These are phyloP conservation scores for Monilinia laxa DNA, from an alignment of 2,329 filamentous ascomycete species.

Conservation along the genomic window DNA sequence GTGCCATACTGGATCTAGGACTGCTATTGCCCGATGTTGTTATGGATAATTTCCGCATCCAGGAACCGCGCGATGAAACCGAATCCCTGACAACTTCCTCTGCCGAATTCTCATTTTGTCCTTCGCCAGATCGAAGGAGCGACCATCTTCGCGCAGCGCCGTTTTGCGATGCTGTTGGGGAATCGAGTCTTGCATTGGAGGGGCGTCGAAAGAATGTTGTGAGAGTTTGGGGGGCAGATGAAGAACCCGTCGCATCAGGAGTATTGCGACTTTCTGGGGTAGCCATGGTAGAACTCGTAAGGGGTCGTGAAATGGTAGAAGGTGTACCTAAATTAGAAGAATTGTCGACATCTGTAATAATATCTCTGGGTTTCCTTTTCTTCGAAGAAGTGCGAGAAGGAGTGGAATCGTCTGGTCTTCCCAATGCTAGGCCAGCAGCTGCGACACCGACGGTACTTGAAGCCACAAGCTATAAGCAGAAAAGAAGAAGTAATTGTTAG, in stretches of 20 bases:
- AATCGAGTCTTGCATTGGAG: slow-evolving; percentile 31
- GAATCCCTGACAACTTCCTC: slow-evolving; percentile 49
- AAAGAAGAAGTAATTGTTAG: slow-evolving; percentile 25
- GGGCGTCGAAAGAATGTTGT: slow-evolving; percentile 24
- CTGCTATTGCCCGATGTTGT: slow-evolving; percentile 65
- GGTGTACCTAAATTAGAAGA: slow-evolving; percentile 29
- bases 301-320: slow-evolving; percentile 35
- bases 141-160: slow-evolving; percentile 33
- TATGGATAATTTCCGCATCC: slow-evolving; percentile 71
- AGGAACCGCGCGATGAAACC: slow-evolving; percentile 62
- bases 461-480: slow-evolving; percentile 41
- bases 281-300: slow-evolving; percentile 35
- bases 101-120: slow-evolving; percentile 27
- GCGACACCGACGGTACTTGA: slow-evolving; percentile 42
- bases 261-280: slow-evolving; percentile 32
- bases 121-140: slow-evolving; percentile 34
- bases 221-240: slow-evolving; percentile 28
- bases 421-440: slow-evolving; percentile 40
- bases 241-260: slow-evolving; percentile 25
- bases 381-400: slow-evolving; percentile 36
- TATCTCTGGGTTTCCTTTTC: slow-evolving; percentile 36
- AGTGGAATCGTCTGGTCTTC: slow-evolving; percentile 36
- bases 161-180: slow-evolving; percentile 26
- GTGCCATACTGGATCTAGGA: slow-evolving; percentile 61
- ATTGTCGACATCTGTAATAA: slow-evolving; percentile 30